Base-by-base conservation (phyloP, 345 rosid species). In the Passiflora organensis region DNA sequence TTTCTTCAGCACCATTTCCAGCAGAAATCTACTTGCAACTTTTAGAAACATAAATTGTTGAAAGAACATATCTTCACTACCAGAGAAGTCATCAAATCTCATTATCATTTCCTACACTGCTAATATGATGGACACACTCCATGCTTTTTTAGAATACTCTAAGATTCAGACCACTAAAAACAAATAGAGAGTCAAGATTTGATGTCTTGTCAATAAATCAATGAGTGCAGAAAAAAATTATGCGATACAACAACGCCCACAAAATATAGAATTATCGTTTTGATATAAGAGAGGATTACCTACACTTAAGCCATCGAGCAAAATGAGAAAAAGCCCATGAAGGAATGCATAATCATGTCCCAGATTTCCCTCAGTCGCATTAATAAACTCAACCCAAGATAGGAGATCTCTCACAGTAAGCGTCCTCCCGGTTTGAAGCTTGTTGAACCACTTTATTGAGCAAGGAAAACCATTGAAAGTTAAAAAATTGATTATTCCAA, bases 401-500 rank as follows among this genome's bases (percentile, higher is more conserved):
- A 91, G 75, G 47, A 91, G 90, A 78, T 91, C 98, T 77, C 98
- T 84, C 59, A 88, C 84, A 34, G 98, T 91, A 50, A 88, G 94
- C 43, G 54, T 63, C 70, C 93, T 86, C 67, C 87, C 98, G 16
- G 76, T 67, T 65, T 78, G 82, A 77, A 82, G 74, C 69, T 72
- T 65, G 70, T 85, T 84, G 59, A 88, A 88, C 93, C 91, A 88
- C 96, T 86, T 86, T 51, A 81, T 55, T 28, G 43, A 54, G 58
- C n/a, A 71, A 23, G 21, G 70, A 52, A 64, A 49, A 20, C 48
- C 25, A 47, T 13, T 32, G 53, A 32, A 52, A 17, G n/a, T 59
- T 14, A 56, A 47, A 15, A 8, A 55, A 54, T 58, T 56, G 52
- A 63, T 20, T 32, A 8, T 38, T 56, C 36, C 24, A 44, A 37